A percentile compares a stretch with the other conserved stretches of the same genome.
These are phyloP conservation scores for Chlorociboria aeruginascens DNA, from an alignment of 495 filamentous ascomycete genomes.

Conservation along the genomic window DNA sequence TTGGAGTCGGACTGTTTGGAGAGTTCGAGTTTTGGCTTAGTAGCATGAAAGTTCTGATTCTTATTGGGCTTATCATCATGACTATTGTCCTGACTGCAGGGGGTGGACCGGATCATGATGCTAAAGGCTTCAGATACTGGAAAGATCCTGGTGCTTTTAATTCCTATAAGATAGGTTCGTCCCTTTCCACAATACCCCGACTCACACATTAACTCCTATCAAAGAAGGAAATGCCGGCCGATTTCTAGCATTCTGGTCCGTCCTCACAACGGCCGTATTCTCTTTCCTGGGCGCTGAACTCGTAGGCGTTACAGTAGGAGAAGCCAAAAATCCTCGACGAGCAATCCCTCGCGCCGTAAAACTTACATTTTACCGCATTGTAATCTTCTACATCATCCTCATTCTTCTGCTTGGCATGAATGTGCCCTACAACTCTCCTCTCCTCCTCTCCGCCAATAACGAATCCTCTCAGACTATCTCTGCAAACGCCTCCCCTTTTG, in stretches of 20 bases:
- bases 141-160: slow-evolving; percentile 56
- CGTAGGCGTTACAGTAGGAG: slow-evolving; percentile 64
- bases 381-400: slow-evolving; percentile 58
- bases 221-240: slow-evolving; percentile 34
- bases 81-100: slow-evolving; percentile 41
- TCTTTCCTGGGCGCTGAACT: slow-evolving; percentile 78
- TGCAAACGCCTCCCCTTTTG: slow-evolving; percentile 54
- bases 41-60: slow-evolving; percentile 53
- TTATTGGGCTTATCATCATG: slow-evolving; percentile 38
- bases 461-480: slow-evolving; percentile 34
- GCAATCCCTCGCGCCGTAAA: slow-evolving; percentile 58
- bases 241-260: slow-evolving; percentile 68
- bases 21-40: slow-evolving; percentile 65
- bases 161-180: slow-evolving; percentile 28
- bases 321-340: slow-evolving; percentile 57
- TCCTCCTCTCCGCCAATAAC: slow-evolving; percentile 36
- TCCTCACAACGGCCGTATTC: slow-evolving; percentile 66
- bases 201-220: neutral
- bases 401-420: slow-evolving; percentile 61
- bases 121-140: slow-evolving; percentile 54
- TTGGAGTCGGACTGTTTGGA: slow-evolving; percentile 56
- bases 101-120: slow-evolving; percentile 36
- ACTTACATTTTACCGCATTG: slow-evolving; percentile 58
- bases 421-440: slow-evolving; percentile 42
- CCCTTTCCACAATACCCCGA: neutral